These are phyloP conservation scores for Hsuehochloa calcarea DNA, from an alignment of 176 grass and related monocot species.

Conservation along the genomic window DNA sequence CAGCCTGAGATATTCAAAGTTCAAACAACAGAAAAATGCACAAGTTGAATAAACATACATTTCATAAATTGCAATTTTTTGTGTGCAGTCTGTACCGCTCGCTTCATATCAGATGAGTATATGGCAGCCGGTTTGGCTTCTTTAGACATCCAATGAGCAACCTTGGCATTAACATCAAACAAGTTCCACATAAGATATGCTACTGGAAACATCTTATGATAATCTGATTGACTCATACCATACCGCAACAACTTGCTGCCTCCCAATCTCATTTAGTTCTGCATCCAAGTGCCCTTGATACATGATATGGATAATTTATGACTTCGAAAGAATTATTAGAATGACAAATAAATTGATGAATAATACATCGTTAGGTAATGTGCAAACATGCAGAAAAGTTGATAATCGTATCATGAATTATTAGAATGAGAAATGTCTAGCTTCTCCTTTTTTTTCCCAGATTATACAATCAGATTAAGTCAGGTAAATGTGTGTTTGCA, in stretches of 20 bases:
- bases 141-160: slow-evolving; percentile 63
- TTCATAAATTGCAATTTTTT: slow-evolving; percentile 56
- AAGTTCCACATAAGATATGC: too few species aligned
- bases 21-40: not conserved
- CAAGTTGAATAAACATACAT: slow-evolving; percentile 43
- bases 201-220: too few species aligned
- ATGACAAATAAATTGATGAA: not conserved
- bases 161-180: too few species aligned
- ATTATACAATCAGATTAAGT: slow-evolving; percentile 9
- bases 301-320: not conserved
- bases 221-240: slow-evolving; percentile 29
- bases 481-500: too few species aligned
- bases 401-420: not conserved
- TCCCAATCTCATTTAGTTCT: slow-evolving; percentile 85
- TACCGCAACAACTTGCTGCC: slow-evolving; percentile 73
- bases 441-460: not conserved
- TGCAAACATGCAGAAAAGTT: not conserved
- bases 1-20: not conserved
- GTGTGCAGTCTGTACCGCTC: slow-evolving; percentile 72
- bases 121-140: slow-evolving; percentile 64
- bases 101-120: slow-evolving; percentile 89
- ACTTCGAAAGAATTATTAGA: not conserved
- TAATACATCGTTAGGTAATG: not conserved
- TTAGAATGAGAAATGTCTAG: too few species aligned
- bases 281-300: slow-evolving; percentile 68